Evolutionary conservation across 2,329 filamentous ascomycete genomes (phyloP), one percentile per base, ranked within the genome.

Genomic region (Paraphaeosphaeria sporulosa): DNA sequence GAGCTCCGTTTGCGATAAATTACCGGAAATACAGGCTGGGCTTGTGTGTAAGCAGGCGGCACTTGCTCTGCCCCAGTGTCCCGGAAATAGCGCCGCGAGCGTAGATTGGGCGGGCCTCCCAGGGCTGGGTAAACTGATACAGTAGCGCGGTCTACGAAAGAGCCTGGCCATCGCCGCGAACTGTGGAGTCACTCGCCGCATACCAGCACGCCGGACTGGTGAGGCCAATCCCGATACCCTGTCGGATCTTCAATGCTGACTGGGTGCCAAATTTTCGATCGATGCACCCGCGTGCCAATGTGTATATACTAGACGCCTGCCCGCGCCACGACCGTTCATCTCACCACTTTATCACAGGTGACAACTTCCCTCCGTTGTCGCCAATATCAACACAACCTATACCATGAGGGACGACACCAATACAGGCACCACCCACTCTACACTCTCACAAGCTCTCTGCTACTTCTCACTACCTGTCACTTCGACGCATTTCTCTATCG

Each of bases 391-490:
- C 38, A 32, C 55, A 57, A 23, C 47, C 47, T 52, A 63, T 60
- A 66, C 25, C 63, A 70, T 59, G 51, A 40, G 47, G 42, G 32
- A 32, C 17, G 38, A 42, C 19, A 40, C 59, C 12, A 60, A 57
- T 47, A 52, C 42, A 1, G 51, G 57, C 46, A 27, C 34, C 46
- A 27, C 34, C 21, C 55, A 43, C 1, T 52, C 59, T 7, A 62
- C 56, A 21, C 57, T 57, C n/a, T 65, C 63, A 4, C 57, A 63
- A n/a, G 61, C 64, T 43, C 43, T 61, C 36, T 76, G 75, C 72
- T 78, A 77, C 71, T 77, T 78, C 66, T 73, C 67, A 40, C 55
- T 71, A 55, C 65, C 72, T 58, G 38, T 66, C 64, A 56, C 64
- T n/a, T 58, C 60, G 40, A 55, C 66, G 32, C 73, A 76, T 63